These are phyloP conservation scores for Aegilops umbellulata DNA, from an alignment of 176 grass and related monocot genomes.

Conservation along the genomic window DNA sequence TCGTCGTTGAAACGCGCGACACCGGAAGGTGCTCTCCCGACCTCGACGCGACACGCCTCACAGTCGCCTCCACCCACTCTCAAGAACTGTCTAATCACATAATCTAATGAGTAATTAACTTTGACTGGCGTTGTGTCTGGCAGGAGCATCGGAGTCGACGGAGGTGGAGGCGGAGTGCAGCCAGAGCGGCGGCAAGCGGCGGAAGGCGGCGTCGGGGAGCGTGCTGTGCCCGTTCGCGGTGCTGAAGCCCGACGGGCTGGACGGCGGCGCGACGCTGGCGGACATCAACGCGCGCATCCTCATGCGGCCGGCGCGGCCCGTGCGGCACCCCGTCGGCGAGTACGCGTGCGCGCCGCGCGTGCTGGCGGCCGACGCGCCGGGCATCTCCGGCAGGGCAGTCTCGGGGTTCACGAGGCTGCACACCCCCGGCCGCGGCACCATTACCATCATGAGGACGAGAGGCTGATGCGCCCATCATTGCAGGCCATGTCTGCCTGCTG, in stretches of 20 bases:
- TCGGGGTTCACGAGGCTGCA: slow-evolving; percentile 77
- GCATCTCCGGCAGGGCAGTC: slow-evolving; percentile 77
- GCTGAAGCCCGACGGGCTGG: slow-evolving; percentile 83
- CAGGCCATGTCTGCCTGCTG: not conserved
- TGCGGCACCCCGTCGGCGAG: slow-evolving; percentile 93
- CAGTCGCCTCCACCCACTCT: not conserved
- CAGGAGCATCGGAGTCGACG: not conserved
- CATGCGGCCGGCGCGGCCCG: slow-evolving; percentile 67
- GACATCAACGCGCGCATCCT: slow-evolving; percentile 89
- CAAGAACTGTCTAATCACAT: not conserved
- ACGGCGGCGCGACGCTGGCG: slow-evolving; percentile 82
- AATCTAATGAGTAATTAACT: not conserved
- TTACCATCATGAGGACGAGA: slow-evolving; percentile 92
- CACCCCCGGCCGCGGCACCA: slow-evolving; percentile 76
- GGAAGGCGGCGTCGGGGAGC: not conserved
- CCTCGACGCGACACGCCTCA: not conserved
- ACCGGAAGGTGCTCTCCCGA: slow-evolving; percentile 29
- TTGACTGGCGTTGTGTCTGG: not conserved
- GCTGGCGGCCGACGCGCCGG: slow-evolving; percentile 50
- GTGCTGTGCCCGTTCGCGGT: slow-evolving; percentile 77
- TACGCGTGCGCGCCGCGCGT: slow-evolving; percentile 67
- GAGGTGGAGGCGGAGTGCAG: slow-evolving; percentile 25
- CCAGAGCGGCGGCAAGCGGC: slow-evolving; percentile 31
- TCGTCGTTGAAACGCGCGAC: slow-evolving; percentile 36
- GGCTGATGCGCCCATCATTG: slow-evolving; percentile 20